Percentiles rank a stretch among this genome's conserved stretches.
Conservation (phyloP, 2,329 filamentous ascomycete species). For the Orbilia brochopaga region DNA sequence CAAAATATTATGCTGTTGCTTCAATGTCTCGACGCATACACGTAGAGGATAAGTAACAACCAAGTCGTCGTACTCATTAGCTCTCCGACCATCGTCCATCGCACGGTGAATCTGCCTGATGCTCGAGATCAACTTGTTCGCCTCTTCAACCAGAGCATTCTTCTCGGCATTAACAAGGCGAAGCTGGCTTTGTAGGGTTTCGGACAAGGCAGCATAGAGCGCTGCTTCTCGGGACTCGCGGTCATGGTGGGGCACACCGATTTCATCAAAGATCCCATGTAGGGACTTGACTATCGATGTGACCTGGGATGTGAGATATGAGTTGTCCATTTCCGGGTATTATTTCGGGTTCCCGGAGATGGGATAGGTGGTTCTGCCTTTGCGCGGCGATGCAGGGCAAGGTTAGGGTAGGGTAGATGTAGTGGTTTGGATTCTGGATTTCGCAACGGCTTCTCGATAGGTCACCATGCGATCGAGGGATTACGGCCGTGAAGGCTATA, state of each 20-base stretch:
- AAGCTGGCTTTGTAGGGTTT: constrained; percentile 88
- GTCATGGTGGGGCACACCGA: constrained; percentile 92
- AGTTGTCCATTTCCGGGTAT: constrained; percentile 34
- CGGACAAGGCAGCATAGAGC: constrained; percentile 89
- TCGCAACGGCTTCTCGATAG: neutral
- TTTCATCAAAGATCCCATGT: constrained; percentile 95
- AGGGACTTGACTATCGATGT: constrained; percentile 59
- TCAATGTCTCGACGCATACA: constrained; percentile 77
- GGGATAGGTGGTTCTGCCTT: constrained; percentile 3
- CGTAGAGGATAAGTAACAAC: constrained; percentile 82
- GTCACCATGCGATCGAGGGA: constrained; percentile 23
- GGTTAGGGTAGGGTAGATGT: neutral
- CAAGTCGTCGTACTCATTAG: constrained; percentile 61
- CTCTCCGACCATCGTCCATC: constrained; percentile 42
- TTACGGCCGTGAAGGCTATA: neutral
- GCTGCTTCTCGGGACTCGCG: constrained; percentile 87
- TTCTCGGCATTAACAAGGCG: constrained; percentile 86
- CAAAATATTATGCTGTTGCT: constrained; percentile 83
- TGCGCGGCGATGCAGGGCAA: constrained; percentile 6
- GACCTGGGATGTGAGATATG: constrained; percentile 48
- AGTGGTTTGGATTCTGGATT: neutral
- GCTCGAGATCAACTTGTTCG: constrained; percentile 78
- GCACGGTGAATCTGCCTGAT: constrained; percentile 76
- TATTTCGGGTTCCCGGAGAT: constrained; percentile 5
- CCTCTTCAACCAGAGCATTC: constrained; percentile 86